These are phyloP conservation scores for Cladosporium sp. DNA, from an alignment of 2,329 filamentous ascomycete genomes.

Conservation along the genomic window DNA sequence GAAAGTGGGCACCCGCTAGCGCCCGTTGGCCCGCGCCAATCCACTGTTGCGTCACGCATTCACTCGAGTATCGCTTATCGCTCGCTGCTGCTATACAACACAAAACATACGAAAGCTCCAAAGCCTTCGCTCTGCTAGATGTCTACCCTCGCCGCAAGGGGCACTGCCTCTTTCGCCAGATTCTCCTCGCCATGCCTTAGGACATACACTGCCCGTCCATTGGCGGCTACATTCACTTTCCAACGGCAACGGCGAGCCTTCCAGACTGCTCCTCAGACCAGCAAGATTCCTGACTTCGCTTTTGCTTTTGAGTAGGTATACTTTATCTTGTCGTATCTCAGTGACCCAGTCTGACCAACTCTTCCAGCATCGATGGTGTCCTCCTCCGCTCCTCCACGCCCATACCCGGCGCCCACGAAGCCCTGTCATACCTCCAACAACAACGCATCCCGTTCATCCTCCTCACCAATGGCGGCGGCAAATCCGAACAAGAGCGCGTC, in stretches of 20 bases:
- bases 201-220: not conserved
- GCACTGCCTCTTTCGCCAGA: not conserved
- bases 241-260: constrained; percentile 17
- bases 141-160: not conserved
- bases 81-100: too few relatives aligned
- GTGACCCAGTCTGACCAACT: constrained; percentile 27
- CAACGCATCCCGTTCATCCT: constrained; percentile 87
- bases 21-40: too few relatives aligned
- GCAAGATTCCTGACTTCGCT: constrained; percentile 43
- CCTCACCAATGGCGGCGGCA: constrained; percentile 92
- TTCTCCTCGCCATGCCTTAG: not conserved
- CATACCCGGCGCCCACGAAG: constrained; percentile 71
- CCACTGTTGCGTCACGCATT: too few relatives aligned
- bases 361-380: constrained; percentile 81
- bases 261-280: constrained; percentile 15
- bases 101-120: too few relatives aligned
- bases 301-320: constrained; percentile 53
- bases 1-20: too few relatives aligned
- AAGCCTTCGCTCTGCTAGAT: not conserved
- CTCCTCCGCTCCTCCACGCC: constrained; percentile 76
- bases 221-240: not conserved
- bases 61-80: too few relatives aligned
- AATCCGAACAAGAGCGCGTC: constrained; percentile 70
- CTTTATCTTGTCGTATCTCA: constrained; percentile 1
- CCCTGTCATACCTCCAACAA: constrained; percentile 68